phyloP scores from a whole-genome alignment of 2,329 filamentous ascomycete species.

The Coleophoma eucalyptorum region DNA sequence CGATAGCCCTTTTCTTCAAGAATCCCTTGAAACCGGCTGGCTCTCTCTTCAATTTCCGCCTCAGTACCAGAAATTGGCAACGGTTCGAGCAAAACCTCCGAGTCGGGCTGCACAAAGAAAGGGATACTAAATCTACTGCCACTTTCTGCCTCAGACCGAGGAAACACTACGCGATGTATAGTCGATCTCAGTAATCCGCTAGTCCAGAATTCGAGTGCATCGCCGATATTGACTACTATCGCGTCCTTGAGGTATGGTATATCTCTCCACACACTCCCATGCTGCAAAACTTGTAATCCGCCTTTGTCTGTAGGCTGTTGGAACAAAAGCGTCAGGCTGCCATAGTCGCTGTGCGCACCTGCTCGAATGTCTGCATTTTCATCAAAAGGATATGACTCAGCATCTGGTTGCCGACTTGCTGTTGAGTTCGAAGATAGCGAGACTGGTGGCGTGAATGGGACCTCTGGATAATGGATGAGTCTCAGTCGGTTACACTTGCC shows the following conservation, averaged over 20 bases:
- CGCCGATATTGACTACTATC: slow-evolving; percentile 27
- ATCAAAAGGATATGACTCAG: not conserved
- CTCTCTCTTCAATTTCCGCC: not conserved
- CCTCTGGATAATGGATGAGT: not conserved
- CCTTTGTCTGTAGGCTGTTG: slow-evolving; percentile 20
- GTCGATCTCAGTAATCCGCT: slow-evolving; percentile 16
- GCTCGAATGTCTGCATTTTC: not conserved
- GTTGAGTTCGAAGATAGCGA: too few species aligned
- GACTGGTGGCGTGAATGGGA: not conserved
- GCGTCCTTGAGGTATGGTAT: slow-evolving; percentile 20
- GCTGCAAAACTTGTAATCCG: slow-evolving; percentile 24
- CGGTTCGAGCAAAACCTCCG: not conserved
- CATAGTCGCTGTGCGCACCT: slow-evolving; percentile 27
- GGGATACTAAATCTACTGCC: not conserved
- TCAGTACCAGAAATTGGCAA: not conserved
- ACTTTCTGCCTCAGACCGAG: not conserved
- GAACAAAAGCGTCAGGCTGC: slow-evolving; percentile 28
- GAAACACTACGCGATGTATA: slow-evolving; percentile 17
- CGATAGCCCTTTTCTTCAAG: not conserved
- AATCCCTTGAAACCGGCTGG: not conserved
- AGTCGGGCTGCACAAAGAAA: not conserved
- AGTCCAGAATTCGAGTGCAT: slow-evolving; percentile 22
- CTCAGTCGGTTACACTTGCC: not conserved
- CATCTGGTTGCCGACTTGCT: not conserved
- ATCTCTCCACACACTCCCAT: slow-evolving; percentile 18